These are phyloP conservation scores for Pythium scleroteichum DNA, from an alignment of 352 stramenopile genomes.

Conservation along the genomic window DNA sequence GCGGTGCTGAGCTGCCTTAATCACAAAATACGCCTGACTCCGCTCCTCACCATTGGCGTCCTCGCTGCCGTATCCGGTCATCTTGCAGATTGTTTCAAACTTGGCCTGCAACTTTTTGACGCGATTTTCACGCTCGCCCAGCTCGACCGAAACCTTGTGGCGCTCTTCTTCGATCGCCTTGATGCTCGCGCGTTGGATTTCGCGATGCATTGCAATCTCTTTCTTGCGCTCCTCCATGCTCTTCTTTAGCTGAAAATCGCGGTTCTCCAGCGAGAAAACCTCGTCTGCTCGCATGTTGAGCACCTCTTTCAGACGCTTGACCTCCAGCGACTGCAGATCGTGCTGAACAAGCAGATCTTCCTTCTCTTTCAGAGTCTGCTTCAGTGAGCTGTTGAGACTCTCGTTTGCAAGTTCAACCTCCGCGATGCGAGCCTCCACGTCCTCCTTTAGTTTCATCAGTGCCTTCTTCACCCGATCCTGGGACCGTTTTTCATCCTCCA, in stretches of 20 bases:
- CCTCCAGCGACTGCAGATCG: constrained; percentile 94
- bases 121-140: constrained; percentile 81
- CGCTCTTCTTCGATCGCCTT: constrained; percentile 91
- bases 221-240: constrained; percentile 94
- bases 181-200: constrained; percentile 90
- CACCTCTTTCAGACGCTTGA: constrained; percentile 89
- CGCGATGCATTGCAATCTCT: constrained; percentile 85
- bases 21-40: constrained; percentile 95
- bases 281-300: constrained; percentile 89
- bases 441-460: constrained; percentile 72
- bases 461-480: constrained; percentile 79
- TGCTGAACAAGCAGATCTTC: constrained; percentile 93
- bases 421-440: constrained; percentile 79
- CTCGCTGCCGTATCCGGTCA: constrained; percentile 62
- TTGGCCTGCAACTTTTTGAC: constrained; percentile 94
- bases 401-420: constrained; percentile 92
- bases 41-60: constrained; percentile 76
- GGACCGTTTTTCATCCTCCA: constrained; percentile 89
- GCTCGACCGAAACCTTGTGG: constrained; percentile 92
- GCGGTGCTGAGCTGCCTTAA: constrained; percentile 93
- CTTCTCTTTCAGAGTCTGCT: constrained; percentile 80
- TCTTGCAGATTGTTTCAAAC: constrained; percentile 91
- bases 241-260: constrained; percentile 92
- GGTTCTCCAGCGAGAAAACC: constrained; percentile 94
- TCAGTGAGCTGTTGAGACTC: constrained; percentile 83